A percentile compares a stretch with the other conserved stretches of the same genome.
These are phyloP conservation scores for Naganishia liquefaciens DNA, from an alignment of 1,284 basidiomycete genomes.

Conservation along the genomic window DNA sequence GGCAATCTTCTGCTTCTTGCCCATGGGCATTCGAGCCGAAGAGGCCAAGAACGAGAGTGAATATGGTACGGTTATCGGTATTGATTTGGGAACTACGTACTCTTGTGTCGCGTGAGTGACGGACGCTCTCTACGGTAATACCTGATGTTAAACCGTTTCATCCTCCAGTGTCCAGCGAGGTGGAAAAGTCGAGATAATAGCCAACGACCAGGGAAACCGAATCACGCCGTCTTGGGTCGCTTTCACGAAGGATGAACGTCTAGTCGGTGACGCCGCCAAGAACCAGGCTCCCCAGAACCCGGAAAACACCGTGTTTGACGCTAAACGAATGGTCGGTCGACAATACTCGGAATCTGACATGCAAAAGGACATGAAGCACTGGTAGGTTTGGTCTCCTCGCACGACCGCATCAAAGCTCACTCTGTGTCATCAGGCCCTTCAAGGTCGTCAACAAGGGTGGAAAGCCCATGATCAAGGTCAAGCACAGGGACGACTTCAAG, in stretches of 20 bases:
- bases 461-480: constrained; percentile 85
- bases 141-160: constrained; percentile 34
- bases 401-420: not conserved
- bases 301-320: constrained; percentile 72
- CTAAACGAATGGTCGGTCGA: constrained; percentile 86
- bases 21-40: constrained; percentile 45
- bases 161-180: constrained; percentile 76
- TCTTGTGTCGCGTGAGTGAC: constrained; percentile 59
- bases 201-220: constrained; percentile 96
- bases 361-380: constrained; percentile 80
- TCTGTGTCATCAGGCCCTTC: constrained; percentile 64
- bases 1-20: constrained; percentile 53
- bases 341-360: constrained; percentile 69
- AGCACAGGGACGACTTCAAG: constrained; percentile 89
- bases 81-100: constrained; percentile 63
- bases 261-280: constrained; percentile 66
- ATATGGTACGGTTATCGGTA: constrained; percentile 88
- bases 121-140: constrained; percentile 5
- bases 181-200: constrained; percentile 92
- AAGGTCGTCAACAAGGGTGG: constrained; percentile 75
- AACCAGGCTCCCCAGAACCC: constrained; percentile 62
- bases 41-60: constrained; percentile 57
- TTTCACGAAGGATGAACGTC: constrained; percentile 87
- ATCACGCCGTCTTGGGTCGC: constrained; percentile 94
- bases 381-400: constrained; percentile 46